Conservation (phyloP, 768 basidiomycete species). For the Tulasnella sp. region DNA sequence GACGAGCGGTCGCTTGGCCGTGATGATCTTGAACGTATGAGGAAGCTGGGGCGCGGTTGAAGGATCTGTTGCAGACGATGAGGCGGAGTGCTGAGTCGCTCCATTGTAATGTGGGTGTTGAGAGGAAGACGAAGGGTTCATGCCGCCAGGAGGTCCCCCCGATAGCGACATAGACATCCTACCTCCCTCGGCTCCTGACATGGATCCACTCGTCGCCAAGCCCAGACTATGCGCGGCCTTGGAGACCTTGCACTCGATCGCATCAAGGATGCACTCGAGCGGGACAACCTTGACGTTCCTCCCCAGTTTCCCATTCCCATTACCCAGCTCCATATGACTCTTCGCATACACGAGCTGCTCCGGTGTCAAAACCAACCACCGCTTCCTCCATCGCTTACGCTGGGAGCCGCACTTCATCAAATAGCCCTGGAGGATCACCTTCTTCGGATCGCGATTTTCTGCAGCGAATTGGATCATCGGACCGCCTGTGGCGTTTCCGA, state of each 20-base stretch:
- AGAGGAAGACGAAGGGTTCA: not conserved
- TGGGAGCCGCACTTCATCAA: slow-evolving; percentile 94
- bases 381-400: slow-evolving; percentile 88
- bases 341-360: slow-evolving; percentile 80
- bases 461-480: slow-evolving; percentile 24
- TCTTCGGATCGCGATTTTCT: slow-evolving; percentile 49
- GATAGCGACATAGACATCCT: not conserved
- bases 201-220: too few species aligned
- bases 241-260: slow-evolving; percentile 52
- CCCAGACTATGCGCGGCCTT: not conserved
- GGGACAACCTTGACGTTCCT: slow-evolving; percentile 81
- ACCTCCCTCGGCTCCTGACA: too few species aligned
- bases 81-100: not conserved
- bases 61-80: not conserved
- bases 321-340: slow-evolving; percentile 83
- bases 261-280: slow-evolving; percentile 77
- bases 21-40: slow-evolving; percentile 88
- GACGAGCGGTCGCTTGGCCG: slow-evolving; percentile 79
- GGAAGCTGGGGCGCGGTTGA: not conserved
- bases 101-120: not conserved
- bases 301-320: not conserved
- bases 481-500: not conserved
- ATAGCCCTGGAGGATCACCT: slow-evolving; percentile 79
- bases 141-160: not conserved
- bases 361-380: slow-evolving; percentile 91